phyloP scores from a whole-genome alignment of 2,329 filamentous ascomycete genomes.

The Paraconiothyrium brasiliense region DNA sequence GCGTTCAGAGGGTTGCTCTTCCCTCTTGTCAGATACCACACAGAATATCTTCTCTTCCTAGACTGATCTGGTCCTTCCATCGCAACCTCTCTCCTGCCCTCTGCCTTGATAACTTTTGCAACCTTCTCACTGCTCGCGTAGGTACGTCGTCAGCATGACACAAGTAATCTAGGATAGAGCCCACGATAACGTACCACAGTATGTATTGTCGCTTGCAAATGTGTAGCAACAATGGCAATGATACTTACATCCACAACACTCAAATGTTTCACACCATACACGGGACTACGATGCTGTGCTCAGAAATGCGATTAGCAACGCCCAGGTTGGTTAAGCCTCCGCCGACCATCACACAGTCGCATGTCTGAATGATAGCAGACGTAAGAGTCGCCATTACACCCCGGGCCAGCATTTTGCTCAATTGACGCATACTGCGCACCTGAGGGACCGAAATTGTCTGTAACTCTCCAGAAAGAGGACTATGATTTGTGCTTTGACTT shows the following conservation, averaged over 20 bases:
- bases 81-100: background rate
- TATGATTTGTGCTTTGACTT: background rate
- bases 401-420: background rate
- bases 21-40: too few species aligned
- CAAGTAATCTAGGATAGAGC: too few species aligned
- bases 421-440: background rate
- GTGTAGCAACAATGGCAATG: background rate
- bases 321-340: conserved; percentile 30
- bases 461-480: background rate
- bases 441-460: background rate
- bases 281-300: conserved; percentile 11
- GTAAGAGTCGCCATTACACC: background rate
- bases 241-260: conserved; percentile 5
- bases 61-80: background rate
- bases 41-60: background rate
- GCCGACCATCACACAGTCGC: conserved; percentile 35
- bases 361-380: conserved; percentile 6
- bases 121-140: background rate
- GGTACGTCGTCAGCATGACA: background rate
- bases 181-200: background rate
- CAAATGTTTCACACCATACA: background rate
- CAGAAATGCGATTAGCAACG: conserved; percentile 30
- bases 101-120: conserved; percentile 4
- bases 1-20: too few species aligned
- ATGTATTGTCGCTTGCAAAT: conserved; percentile 8